Base-by-base conservation (phyloP, 805 yeast species). In the Candida succiphila region DNA sequence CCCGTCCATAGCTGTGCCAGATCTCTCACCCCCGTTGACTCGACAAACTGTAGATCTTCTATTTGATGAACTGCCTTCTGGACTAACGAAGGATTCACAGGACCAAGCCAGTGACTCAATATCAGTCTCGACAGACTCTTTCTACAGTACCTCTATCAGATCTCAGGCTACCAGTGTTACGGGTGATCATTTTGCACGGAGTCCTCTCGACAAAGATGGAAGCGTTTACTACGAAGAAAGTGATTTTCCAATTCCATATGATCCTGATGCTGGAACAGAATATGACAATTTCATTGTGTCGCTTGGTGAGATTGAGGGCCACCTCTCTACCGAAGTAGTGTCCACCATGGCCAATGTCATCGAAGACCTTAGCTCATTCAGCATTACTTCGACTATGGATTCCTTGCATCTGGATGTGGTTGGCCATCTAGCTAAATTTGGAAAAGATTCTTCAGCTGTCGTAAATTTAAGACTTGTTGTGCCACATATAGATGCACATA, bases 1-100 rank as follows among this genome's bases (percentile, higher is more conserved):
- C 16, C 77, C 87, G 0, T 70, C 85, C 0, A 57, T 78, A 4
- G 63, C 86, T 2, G 46, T 82, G 3, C 88, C 94, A 0, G 65
- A 67, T 35, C 70, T 75, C 2, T 69, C 82, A 1, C 56, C 67
- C 1, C 94, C 94, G 0, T 39, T 82, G 9, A 67, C 65, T 7
- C 49, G 60, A 12, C 69, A 65, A 12, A 67, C 78, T 1, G 51
- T 67, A 12, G 74, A 67, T 41, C 37, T 52, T 25, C 43, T 71
- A 13, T 46, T 63, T n/a, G 60, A 56, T 27, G 49, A 49, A 12
- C 56, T 58, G 18, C 58, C 67, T 1, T 8, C 15, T 6, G 33
- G 41, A 12, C 25, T 55, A 2, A 41, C 39, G 17, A 17, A 34
- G 5, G 39, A 39, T 12, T 29, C 52, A n/a, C 39, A 40, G 4